These are phyloP conservation scores for Notholithocarpus densiflorus DNA, from an alignment of 306 rosid genomes.

Conservation along the genomic window DNA sequence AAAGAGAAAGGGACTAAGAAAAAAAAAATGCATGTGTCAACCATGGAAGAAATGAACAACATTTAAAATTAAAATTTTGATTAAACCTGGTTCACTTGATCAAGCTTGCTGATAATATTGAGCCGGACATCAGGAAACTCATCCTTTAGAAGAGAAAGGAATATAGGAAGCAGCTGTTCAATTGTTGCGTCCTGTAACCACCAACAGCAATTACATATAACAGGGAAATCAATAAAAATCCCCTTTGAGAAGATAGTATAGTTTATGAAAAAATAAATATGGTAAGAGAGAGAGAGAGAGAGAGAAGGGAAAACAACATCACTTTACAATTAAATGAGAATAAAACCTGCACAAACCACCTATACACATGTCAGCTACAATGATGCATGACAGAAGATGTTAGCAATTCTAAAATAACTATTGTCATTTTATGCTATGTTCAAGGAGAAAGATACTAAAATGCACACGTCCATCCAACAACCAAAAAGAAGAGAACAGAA, in stretches of 20 bases:
- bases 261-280: neutral
- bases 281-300: neutral
- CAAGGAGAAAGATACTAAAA: neutral
- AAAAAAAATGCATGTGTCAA: no score
- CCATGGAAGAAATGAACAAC: no score
- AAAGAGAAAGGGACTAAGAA: no score
- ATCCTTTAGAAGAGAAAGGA: no score
- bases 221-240: neutral
- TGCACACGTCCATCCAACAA: neutral
- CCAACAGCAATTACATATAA: no score
- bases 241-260: neutral
- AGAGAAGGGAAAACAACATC: neutral
- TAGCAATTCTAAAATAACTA: neutral
- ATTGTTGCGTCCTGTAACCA: no score
- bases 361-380: neutral
- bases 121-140: no score
- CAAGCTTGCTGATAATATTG: no score
- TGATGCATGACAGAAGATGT: neutral
- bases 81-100: no score
- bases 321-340: neutral
- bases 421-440: conserved; percentile 6
- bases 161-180: no score
- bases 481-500: neutral
- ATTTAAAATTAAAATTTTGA: no score
- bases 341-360: neutral